These are phyloP conservation scores for Allantophomopsis lycopodina DNA, from an alignment of 2,329 filamentous ascomycete species.

Conservation along the genomic window DNA sequence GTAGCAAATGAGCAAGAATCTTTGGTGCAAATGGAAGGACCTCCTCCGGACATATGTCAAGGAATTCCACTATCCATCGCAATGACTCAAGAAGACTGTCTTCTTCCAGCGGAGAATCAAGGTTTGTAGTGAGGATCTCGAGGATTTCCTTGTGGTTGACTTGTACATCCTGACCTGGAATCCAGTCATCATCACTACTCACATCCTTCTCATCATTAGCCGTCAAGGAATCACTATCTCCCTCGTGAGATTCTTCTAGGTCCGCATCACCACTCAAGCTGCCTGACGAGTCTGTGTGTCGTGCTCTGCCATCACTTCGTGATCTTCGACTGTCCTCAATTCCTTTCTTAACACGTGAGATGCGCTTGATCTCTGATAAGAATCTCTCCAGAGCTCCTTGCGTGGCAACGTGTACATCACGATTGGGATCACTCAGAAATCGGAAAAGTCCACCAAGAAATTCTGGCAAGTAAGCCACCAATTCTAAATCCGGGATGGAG, in stretches of 20 bases:
- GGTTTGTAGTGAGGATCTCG: slow-evolving; percentile 78
- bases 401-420: slow-evolving; percentile 89
- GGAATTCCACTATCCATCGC: slow-evolving; percentile 90
- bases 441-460: slow-evolving; percentile 83
- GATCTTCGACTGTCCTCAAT: slow-evolving; percentile 75
- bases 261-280: slow-evolving; percentile 33
- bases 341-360: slow-evolving; percentile 82
- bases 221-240: slow-evolving; percentile 45
- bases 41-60: slow-evolving; percentile 94
- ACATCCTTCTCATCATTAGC: slow-evolving; percentile 41
- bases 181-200: slow-evolving; percentile 81
- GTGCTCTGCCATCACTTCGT: slow-evolving; percentile 44
- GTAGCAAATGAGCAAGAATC: slow-evolving; percentile 80
- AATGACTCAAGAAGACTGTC: slow-evolving; percentile 84
- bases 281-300: slow-evolving; percentile 57
- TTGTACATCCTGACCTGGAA: slow-evolving; percentile 91
- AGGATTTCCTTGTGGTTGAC: slow-evolving; percentile 87
- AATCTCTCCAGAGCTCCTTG: slow-evolving; percentile 84
- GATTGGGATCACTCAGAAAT: slow-evolving; percentile 82
- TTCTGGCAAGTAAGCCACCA: slow-evolving; percentile 83
- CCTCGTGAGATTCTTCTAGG: slow-evolving; percentile 31
- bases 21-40: slow-evolving; percentile 90
- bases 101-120: slow-evolving; percentile 76
- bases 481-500: slow-evolving; percentile 90
- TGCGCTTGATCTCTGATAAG: slow-evolving; percentile 84